Conservation (phyloP, 2,329 filamentous ascomycete species). For the Epichloe aotearoae region DNA sequence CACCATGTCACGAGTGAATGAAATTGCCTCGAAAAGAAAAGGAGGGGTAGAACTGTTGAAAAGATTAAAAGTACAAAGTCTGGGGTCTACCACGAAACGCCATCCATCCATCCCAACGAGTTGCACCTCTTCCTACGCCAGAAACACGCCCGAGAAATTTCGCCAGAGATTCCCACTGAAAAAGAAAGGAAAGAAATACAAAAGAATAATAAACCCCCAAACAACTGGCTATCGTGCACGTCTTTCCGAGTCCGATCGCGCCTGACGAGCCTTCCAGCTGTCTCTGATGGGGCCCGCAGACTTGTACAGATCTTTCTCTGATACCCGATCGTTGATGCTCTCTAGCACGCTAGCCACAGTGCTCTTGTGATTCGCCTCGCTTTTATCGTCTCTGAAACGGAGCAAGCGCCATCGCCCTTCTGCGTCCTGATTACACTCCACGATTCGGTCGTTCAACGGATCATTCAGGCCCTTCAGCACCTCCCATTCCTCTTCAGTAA, state of each 20-base stretch:
- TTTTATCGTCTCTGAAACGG: slow-evolving; percentile 86
- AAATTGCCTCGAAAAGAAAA: not conserved
- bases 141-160: not conserved
- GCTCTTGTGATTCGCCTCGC: slow-evolving; percentile 74
- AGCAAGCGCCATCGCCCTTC: slow-evolving; percentile 71
- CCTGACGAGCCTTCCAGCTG: slow-evolving; percentile 59
- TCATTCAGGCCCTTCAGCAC: slow-evolving; percentile 58
- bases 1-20: too few relatives aligned
- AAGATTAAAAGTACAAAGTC: too few relatives aligned
- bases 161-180: not conserved
- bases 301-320: slow-evolving; percentile 63
- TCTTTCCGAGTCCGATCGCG: slow-evolving; percentile 16
- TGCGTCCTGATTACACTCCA: slow-evolving; percentile 78
- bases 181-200: not conserved
- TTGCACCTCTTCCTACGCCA: not conserved
- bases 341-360: slow-evolving; percentile 79
- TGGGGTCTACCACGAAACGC: not conserved
- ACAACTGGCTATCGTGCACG: slow-evolving; percentile 6
- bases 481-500: slow-evolving; percentile 74
- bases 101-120: not conserved
- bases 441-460: slow-evolving; percentile 72
- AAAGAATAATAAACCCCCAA: not conserved
- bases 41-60: not conserved
- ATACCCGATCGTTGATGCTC: slow-evolving; percentile 78
- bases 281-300: slow-evolving; percentile 59